Conservation (phyloP, 805 yeast species). For the Tetrapisispora pingtungensis region DNA sequence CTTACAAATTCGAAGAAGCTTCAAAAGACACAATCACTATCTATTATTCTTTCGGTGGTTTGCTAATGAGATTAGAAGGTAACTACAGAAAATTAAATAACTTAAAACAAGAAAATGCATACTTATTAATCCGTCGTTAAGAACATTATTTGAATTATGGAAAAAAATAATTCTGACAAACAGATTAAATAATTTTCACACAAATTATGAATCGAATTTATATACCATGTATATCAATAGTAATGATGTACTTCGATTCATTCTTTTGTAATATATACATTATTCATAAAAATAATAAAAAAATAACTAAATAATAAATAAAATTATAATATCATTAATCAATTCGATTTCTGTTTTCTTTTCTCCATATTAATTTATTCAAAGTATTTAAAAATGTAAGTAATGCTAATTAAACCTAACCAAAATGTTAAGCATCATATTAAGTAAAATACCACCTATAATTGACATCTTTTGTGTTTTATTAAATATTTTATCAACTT, state of each 20-base stretch:
- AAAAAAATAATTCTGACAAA: background rate
- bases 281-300: background rate
- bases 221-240: background rate
- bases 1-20: constrained; percentile 90
- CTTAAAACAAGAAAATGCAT: constrained; percentile 89
- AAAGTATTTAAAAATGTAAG: no score
- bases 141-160: background rate
- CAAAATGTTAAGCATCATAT: constrained; percentile 52
- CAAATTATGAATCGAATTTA: background rate
- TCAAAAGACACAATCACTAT: constrained; percentile 61
- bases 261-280: constrained; percentile 1
- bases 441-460: constrained; percentile 58
- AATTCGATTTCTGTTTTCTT: background rate
- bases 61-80: constrained; percentile 89
- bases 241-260: background rate
- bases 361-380: background rate
- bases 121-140: constrained; percentile 68
- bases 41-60: constrained; percentile 92
- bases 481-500: constrained; percentile 51
- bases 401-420: background rate
- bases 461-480: constrained; percentile 59
- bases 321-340: background rate
- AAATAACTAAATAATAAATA: background rate
- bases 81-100: constrained; percentile 79
- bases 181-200: background rate